Evolutionary conservation across 2,329 filamentous ascomycete genomes (phyloP).

Genomic region (Xylaria sp.): DNA sequence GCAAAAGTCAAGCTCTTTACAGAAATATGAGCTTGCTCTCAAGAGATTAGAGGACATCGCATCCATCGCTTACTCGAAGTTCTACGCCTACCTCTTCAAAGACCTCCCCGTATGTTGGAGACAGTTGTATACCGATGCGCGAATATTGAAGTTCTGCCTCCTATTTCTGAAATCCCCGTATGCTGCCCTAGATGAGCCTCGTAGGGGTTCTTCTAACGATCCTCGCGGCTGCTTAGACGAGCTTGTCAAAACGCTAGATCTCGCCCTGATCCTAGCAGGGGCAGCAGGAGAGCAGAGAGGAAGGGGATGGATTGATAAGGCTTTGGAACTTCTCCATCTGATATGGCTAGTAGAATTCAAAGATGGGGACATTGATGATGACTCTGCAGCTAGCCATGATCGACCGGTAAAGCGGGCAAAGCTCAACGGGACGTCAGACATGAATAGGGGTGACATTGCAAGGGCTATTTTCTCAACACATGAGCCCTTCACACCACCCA

Average conservation of each 20-base stretch:
- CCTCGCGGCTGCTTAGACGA: conserved; percentile 56
- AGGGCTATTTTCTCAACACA: conserved; percentile 48
- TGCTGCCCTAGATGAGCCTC: conserved; percentile 20
- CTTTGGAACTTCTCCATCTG: conserved; percentile 56
- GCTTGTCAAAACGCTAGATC: conserved; percentile 76
- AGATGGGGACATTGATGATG: neutral
- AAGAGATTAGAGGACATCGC: conserved; percentile 67
- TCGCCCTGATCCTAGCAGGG: conserved; percentile 79
- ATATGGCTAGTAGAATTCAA: conserved; percentile 25
- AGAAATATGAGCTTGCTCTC: conserved; percentile 47
- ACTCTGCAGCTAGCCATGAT: neutral
- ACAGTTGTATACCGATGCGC: conserved; percentile 76
- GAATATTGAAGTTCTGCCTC: conserved; percentile 69
- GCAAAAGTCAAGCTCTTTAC: conserved; percentile 7
- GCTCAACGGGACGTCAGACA: conserved; percentile 7
- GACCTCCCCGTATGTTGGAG: conserved; percentile 76
- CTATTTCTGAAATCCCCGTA: conserved; percentile 45
- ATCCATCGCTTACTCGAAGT: conserved; percentile 69
- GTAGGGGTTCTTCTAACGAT: conserved; percentile 7
- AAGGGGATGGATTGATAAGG: conserved; percentile 61
- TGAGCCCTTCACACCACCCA: conserved; percentile 57
- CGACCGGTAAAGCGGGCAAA: conserved; percentile 41
- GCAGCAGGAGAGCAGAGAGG: conserved; percentile 66
- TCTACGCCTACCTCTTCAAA: conserved; percentile 76
- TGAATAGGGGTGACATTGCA: neutral